A percentile compares a stretch with the other conserved stretches of the same genome.
These are phyloP conservation scores for Rhododendron ferrugineum DNA, from an alignment of 148 eudicot genomes.

Conservation along the genomic window DNA sequence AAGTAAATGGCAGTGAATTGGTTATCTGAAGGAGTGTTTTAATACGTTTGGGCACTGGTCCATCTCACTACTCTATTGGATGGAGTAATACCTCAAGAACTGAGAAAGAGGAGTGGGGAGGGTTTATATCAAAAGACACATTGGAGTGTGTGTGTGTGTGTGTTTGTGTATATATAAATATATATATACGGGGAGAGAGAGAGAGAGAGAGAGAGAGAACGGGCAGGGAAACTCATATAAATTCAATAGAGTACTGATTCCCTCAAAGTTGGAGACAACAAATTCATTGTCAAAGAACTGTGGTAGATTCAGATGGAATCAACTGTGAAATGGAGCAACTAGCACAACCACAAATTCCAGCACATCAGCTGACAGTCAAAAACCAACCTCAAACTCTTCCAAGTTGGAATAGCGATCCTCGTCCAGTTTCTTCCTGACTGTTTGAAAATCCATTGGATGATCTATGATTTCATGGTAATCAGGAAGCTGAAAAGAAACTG, in stretches of 20 bases:
- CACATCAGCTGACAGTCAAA: background rate
- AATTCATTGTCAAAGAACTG: background rate
- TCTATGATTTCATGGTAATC: conserved; percentile 73
- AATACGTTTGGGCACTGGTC: background rate
- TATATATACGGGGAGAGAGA: no score
- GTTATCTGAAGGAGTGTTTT: background rate
- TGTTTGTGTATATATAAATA: no score
- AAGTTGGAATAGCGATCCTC: conserved; percentile 40
- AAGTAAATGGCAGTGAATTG: background rate
- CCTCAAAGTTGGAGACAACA: background rate
- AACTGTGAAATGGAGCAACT: background rate
- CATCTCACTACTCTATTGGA: background rate
- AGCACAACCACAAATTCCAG: background rate
- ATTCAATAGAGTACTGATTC: background rate
- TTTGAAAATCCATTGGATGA: conserved; percentile 85
- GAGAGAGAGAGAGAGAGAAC: background rate
- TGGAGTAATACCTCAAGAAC: background rate
- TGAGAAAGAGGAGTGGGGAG: background rate
- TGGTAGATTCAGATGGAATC: background rate
- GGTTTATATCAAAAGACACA: background rate
- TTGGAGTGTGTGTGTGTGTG: background rate
- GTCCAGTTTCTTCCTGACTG: conserved; percentile 61
- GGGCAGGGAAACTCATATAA: background rate
- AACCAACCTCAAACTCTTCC: conserved; percentile 84
- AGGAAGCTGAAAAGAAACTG: conserved; percentile 57